Base-by-base conservation (phyloP, 2,329 filamentous ascomycete species). In the Amylocarpus encephaloides region DNA sequence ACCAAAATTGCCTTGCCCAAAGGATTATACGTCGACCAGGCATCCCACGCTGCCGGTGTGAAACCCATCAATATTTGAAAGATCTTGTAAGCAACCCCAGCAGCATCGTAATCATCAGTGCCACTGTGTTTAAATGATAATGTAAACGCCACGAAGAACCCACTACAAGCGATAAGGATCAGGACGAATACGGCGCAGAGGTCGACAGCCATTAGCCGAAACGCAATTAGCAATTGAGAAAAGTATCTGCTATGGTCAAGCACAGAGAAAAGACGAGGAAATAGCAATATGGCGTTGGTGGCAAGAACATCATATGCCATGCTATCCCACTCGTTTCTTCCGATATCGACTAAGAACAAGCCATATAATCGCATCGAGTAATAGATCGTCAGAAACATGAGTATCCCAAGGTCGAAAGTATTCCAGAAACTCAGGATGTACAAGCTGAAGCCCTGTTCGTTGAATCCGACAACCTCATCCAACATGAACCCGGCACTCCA, bases 391-490 rank as follows among this genome's bases (percentile, higher is more conserved):
- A 96, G 81, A 53, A 96, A 73, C 19, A 95, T 71, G 46, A 96
- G 71, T 47, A 96, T 96, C 7, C 91, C 91, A 34, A 96, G 73
- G 64, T 96, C 92, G 67, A 96, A 95, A 34, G 91, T 82, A 67
- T 96, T 96, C 92, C 92, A 96, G 67, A 96, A 93, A 66, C 89
- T 95, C 83, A 96, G 92, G 63, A 96, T 88, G 70, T 96, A 97
- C 29, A 97, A 79, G 34, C 90, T 91, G 66, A 96, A 96, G 2
- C 92, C 92, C 69, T 96, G 90, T 67, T 97, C 92, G 59, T 91
- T 95, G 74, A 96, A 96, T 10, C 91, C 91, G 15, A 96, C 90
- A 18, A 97, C 79, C 69, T 96, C 92, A 63, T 96, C 92, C 30
- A 96, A 80, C 89, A 96, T 95, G 68, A 94, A 96, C 0, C 92